Evolutionary conservation across 768 basidiomycete species (phyloP).

Genomic region (Neoboletus magnificus): DNA sequence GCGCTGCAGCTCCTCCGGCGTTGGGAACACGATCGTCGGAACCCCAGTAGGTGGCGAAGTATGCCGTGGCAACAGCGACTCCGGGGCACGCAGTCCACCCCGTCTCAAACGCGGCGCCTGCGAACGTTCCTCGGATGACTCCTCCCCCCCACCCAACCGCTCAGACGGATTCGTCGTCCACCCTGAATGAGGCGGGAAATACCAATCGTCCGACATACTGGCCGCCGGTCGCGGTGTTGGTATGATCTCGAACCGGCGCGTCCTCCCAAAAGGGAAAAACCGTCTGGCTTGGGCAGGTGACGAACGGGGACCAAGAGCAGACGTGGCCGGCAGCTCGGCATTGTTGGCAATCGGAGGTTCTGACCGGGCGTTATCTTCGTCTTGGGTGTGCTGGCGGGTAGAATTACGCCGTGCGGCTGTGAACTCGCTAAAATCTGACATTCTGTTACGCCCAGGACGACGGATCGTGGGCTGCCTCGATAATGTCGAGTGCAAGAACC

Average conservation of each 20-base stretch:
- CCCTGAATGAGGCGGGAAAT: slow-evolving; percentile 27
- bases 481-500: slow-evolving; percentile 33
- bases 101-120: slow-evolving; percentile 56
- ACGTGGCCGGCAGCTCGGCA: background rate
- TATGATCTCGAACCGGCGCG: slow-evolving; percentile 42
- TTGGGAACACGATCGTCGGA: slow-evolving; percentile 20
- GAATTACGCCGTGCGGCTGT: slow-evolving; percentile 60
- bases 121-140: slow-evolving; percentile 36
- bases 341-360: slow-evolving; percentile 4
- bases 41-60: slow-evolving; percentile 35
- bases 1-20: slow-evolving; percentile 21
- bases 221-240: slow-evolving; percentile 31
- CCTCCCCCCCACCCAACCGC: slow-evolving; percentile 23
- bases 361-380: slow-evolving; percentile 21
- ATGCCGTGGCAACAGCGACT: slow-evolving; percentile 51
- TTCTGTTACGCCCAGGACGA: slow-evolving; percentile 50
- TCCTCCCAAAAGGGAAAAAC: slow-evolving; percentile 54
- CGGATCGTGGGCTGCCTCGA: slow-evolving; percentile 61
- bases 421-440: slow-evolving; percentile 71
- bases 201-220: slow-evolving; percentile 31
- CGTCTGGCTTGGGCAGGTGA: slow-evolving; percentile 37
- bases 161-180: slow-evolving; percentile 19
- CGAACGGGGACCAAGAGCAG: slow-evolving; percentile 14
- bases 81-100: slow-evolving; percentile 64
- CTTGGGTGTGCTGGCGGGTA: slow-evolving; percentile 34